Conservation (phyloP, 768 basidiomycete species). For the Fibroporia radiculosa region DNA sequence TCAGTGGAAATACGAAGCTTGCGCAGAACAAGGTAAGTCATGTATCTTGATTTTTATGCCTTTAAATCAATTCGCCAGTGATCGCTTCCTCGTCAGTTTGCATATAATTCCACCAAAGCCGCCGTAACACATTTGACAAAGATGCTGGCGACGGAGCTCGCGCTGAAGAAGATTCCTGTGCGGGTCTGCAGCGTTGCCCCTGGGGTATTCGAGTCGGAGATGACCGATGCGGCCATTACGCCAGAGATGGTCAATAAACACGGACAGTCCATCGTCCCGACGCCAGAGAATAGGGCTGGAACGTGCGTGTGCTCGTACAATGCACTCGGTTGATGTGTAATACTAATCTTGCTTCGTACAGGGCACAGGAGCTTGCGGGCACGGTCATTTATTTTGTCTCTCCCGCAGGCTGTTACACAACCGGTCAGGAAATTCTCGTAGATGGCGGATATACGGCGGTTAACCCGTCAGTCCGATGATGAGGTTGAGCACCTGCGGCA, state of each 20-base stretch:
- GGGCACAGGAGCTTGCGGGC: conserved; percentile 68
- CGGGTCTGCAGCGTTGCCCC: conserved; percentile 30
- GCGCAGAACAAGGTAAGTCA: too few species aligned
- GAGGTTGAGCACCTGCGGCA: neutral
- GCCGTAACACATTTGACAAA: conserved; percentile 28
- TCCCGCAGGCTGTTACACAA: conserved; percentile 63
- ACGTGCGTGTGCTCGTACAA: conserved; percentile 42
- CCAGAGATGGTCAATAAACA: conserved; percentile 42
- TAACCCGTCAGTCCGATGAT: conserved; percentile 45
- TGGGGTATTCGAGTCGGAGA: conserved; percentile 30
- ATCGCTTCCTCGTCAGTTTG: too few species aligned
- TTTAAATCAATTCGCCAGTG: too few species aligned
- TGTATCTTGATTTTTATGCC: too few species aligned
- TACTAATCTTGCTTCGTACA: conserved; percentile 18
- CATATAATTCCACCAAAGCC: conserved; percentile 37
- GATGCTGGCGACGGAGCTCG: conserved; percentile 29
- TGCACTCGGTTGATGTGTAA: neutral
- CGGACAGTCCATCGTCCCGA: conserved; percentile 48
- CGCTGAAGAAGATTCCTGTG: conserved; percentile 22
- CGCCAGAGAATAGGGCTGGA: conserved; percentile 59
- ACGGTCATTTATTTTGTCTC: conserved; percentile 72
- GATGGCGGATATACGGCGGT: conserved; percentile 72
- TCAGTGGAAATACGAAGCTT: conserved; percentile 34
- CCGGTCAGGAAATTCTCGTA: conserved; percentile 70
- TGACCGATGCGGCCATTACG: conserved; percentile 31